A percentile compares a stretch with the other conserved stretches of the same genome.
These are phyloP conservation scores for Beauveria pseudobassiana DNA, from an alignment of 2,329 filamentous ascomycete genomes.

Conservation along the genomic window DNA sequence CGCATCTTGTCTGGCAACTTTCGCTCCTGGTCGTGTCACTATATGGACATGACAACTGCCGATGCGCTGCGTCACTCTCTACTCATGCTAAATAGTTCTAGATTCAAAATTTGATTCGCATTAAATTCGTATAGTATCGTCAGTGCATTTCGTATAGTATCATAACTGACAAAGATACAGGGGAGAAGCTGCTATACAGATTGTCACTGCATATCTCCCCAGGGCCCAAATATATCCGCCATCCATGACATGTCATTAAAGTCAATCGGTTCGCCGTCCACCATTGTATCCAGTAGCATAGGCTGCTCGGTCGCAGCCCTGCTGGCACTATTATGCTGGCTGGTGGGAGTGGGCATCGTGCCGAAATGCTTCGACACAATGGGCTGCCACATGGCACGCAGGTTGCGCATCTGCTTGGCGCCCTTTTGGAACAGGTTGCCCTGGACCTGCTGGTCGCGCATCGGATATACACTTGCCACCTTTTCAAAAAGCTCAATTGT, in stretches of 20 bases:
- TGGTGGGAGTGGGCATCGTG: slow-evolving; percentile 23
- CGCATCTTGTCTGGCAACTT: background rate
- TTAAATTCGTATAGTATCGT: slow-evolving; percentile 1
- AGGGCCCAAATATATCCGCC: slow-evolving; percentile 30
- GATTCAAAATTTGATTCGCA: background rate
- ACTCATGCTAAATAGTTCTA: background rate
- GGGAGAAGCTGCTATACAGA: background rate
- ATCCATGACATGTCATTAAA: slow-evolving; percentile 31
- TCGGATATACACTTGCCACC: slow-evolving; percentile 20
- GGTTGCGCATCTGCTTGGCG: slow-evolving; percentile 27
- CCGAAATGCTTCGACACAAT: slow-evolving; percentile 23
- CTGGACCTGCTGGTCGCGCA: slow-evolving; percentile 22
- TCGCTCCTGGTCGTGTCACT: background rate
- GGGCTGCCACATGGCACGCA: slow-evolving; percentile 29
- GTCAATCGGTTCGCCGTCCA: slow-evolving; percentile 20
- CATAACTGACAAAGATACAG: background rate
- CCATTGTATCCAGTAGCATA: slow-evolving; percentile 15
- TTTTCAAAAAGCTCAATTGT: slow-evolving; percentile 25
- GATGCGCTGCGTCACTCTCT: background rate
- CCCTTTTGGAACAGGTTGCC: slow-evolving; percentile 26
- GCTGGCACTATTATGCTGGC: slow-evolving; percentile 14
- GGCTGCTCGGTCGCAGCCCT: slow-evolving; percentile 10
- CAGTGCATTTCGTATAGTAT: background rate
- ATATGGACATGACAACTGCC: background rate
- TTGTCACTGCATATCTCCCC: slow-evolving; percentile 26